Percentiles rank a stretch among this genome's conserved stretches.
Evolutionary conservation across 192 early-diverging fungal species (phyloP).

Genomic region (Backusella parvicylindrica): DNA sequence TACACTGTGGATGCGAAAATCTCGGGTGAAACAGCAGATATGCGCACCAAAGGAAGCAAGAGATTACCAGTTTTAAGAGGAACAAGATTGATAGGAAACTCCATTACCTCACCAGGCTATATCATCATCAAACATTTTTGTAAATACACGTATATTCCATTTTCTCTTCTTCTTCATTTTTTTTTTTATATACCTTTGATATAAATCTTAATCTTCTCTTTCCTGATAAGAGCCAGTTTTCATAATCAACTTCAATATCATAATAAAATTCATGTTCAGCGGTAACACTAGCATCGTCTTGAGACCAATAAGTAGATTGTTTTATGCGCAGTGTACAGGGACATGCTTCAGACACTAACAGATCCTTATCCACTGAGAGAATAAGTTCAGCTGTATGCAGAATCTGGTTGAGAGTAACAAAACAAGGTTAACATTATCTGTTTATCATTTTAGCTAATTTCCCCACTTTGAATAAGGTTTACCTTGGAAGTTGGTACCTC

Average conservation of each 20-base stretch:
- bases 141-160: not conserved
- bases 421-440: not conserved
- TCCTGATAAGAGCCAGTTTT: conserved; percentile 66
- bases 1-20: conserved; percentile 50
- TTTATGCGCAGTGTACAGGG: conserved; percentile 50
- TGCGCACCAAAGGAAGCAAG: conserved; percentile 45
- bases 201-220: conserved; percentile 53
- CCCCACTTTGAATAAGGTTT: not conserved
- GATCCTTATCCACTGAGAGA: conserved; percentile 30
- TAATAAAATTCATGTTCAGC: conserved; percentile 46
- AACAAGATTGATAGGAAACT: conserved; percentile 49
- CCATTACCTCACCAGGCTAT: conserved; percentile 45
- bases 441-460: not conserved
- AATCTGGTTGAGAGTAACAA: conserved; percentile 24
- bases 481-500: conserved; percentile 46
- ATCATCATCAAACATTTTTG: not conserved
- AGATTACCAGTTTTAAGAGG: conserved; percentile 59
- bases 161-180: not conserved
- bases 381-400: conserved; percentile 53
- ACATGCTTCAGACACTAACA: conserved; percentile 54
- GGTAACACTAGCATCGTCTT: conserved; percentile 1
- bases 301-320: conserved; percentile 51
- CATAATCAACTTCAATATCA: conserved; percentile 62
- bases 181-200: conserved; percentile 45
- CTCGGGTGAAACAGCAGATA: conserved; percentile 37